Percentiles rank a stretch among this genome's conserved stretches.
Conservation (phyloP, 352 stramenopile genomes). For the Globisporangium lucens region DNA sequence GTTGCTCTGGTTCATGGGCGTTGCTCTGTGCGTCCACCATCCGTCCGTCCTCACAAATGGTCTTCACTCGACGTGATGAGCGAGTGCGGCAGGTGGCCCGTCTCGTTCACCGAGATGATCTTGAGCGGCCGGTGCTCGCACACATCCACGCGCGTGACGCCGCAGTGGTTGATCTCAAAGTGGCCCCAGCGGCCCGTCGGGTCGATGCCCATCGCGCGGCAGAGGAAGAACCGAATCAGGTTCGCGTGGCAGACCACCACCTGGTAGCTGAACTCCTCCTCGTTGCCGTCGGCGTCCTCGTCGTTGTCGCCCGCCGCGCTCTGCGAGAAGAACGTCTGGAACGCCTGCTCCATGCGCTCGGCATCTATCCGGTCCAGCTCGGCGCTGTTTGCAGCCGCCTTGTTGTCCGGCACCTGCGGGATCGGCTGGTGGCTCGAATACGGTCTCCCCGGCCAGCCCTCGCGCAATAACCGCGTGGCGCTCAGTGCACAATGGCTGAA, state of each 20-base stretch:
- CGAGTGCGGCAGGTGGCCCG: constrained; percentile 67
- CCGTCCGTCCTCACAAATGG: constrained; percentile 44
- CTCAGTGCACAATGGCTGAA: constrained; percentile 40
- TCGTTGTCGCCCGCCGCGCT: constrained; percentile 23
- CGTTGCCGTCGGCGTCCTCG: constrained; percentile 25
- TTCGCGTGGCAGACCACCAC: constrained; percentile 84
- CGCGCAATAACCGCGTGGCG: constrained; percentile 52
- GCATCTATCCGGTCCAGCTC: constrained; percentile 43
- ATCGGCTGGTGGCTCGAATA: constrained; percentile 38
- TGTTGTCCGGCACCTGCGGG: constrained; percentile 4
- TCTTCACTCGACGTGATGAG: constrained; percentile 85
- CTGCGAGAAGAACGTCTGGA: constrained; percentile 43
- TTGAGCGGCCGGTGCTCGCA: constrained; percentile 66
- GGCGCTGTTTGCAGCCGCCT: background rate
- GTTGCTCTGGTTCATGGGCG: background rate
- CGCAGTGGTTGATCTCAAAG: constrained; percentile 86
- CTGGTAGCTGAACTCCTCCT: constrained; percentile 53
- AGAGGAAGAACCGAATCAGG: constrained; percentile 81
- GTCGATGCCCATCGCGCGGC: constrained; percentile 59
- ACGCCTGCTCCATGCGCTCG: constrained; percentile 64
- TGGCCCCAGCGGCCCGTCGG: constrained; percentile 64
- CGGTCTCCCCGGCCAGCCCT: constrained; percentile 73
- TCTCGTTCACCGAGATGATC: constrained; percentile 77
- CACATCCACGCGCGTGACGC: constrained; percentile 75
- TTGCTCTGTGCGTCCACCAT: background rate